These are phyloP conservation scores for Didymellaceae sp. DNA, from an alignment of 2,329 filamentous ascomycete genomes.

Conservation along the genomic window DNA sequence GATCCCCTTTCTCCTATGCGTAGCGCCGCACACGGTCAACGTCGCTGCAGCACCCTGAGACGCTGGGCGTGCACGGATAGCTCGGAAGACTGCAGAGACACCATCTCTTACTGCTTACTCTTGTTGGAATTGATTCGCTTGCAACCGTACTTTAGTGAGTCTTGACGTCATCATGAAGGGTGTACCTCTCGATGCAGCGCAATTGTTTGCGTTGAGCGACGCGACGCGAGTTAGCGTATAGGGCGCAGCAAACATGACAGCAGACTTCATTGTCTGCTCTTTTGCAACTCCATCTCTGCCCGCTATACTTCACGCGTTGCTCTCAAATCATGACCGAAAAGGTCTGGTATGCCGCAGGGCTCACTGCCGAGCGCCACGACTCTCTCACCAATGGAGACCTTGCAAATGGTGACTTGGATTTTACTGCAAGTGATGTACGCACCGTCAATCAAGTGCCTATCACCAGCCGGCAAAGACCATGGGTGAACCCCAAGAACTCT, in stretches of 20 bases:
- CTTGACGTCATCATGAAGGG: slow-evolving; percentile 15
- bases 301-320: no score
- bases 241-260: background rate
- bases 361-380: slow-evolving; percentile 1
- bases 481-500: slow-evolving; percentile 12
- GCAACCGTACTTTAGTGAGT: background rate
- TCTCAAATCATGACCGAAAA: slow-evolving; percentile 2
- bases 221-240: background rate
- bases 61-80: background rate
- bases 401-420: slow-evolving; percentile 6
- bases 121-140: background rate
- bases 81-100: background rate
- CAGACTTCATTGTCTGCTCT: background rate
- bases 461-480: slow-evolving; percentile 16
- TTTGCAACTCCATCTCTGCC: background rate
- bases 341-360: slow-evolving; percentile 6
- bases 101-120: no score
- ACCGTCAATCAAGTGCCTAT: slow-evolving; percentile 16
- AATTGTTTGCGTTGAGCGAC: background rate
- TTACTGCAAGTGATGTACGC: background rate
- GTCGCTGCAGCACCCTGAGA: background rate
- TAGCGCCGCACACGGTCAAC: background rate
- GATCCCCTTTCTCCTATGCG: background rate
- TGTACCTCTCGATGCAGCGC: background rate
- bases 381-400: slow-evolving; percentile 7